phyloP scores from a whole-genome alignment of 2,329 filamentous ascomycete species.

The Leptographium flavum region DNA sequence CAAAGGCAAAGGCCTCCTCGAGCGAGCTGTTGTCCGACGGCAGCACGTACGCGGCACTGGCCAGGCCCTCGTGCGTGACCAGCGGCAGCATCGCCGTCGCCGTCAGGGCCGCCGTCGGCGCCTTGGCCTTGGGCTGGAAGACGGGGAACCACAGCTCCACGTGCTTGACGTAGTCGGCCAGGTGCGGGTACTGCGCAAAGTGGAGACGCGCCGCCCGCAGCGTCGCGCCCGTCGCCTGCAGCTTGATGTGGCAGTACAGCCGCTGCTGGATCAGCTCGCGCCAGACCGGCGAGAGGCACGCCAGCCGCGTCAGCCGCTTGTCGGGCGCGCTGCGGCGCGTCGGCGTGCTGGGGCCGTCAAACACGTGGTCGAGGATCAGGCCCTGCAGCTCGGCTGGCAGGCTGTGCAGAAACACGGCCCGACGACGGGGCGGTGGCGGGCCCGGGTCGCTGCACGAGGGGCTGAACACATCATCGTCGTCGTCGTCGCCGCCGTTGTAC shows the following conservation, averaged over 20 bases:
- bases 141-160: slow-evolving; percentile 69
- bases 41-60: slow-evolving; percentile 42
- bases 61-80: slow-evolving; percentile 39
- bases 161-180: slow-evolving; percentile 52
- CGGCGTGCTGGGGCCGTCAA: slow-evolving; percentile 52
- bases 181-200: slow-evolving; percentile 43
- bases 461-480: too few relatives aligned
- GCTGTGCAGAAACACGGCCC: slow-evolving; percentile 27
- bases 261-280: slow-evolving; percentile 54
- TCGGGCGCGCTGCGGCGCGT: slow-evolving; percentile 40
- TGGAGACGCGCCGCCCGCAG: slow-evolving; percentile 45
- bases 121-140: slow-evolving; percentile 42
- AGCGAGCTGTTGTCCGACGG: slow-evolving; percentile 54
- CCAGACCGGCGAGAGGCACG: slow-evolving; percentile 50
- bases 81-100: slow-evolving; percentile 33
- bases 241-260: slow-evolving; percentile 61
- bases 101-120: slow-evolving; percentile 21
- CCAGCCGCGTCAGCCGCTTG: slow-evolving; percentile 51
- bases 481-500: not conserved
- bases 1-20: slow-evolving; percentile 53
- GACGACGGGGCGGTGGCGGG: slow-evolving; percentile 7
- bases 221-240: slow-evolving; percentile 55
- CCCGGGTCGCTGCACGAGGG: too few relatives aligned
- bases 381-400: slow-evolving; percentile 60
- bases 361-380: slow-evolving; percentile 55